Base-by-base conservation (phyloP, 2,329 filamentous ascomycete genomes). In the Claviceps sp. region DNA sequence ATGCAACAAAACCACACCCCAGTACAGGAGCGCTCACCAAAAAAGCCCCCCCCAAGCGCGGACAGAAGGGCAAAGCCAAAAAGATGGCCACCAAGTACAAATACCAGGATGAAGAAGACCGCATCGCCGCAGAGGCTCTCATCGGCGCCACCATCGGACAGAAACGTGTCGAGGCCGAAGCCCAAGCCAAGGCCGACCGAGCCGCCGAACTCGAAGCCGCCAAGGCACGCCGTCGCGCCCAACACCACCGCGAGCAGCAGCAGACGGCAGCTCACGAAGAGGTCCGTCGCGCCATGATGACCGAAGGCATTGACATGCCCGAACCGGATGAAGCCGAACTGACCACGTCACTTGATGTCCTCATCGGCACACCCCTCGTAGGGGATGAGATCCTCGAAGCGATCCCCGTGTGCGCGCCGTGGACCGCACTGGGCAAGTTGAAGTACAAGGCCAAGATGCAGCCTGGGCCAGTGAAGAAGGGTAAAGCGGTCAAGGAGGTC, bases 361-460 rank as follows among this genome's bases (percentile, higher is more conserved):
- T 97, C 26, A 80, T 95, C 1, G 89, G 89, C 16, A 84, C 78
- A 1, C 87, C 90, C 0, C 71, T 88, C 1, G 76, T 82, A 0
- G 89, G 89, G 13, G 93, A 98, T 64, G 88, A 95, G 64, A 84
- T 91, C 39, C 69, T 91, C 8, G 82, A 85, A 59, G 75, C 72
- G 0, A 70, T 85, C 1, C 77, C 80, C 1, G 69, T 85, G 2
- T 85, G 82, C 60, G 82, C 78, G 4, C 82, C 82, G 2, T 85
- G 81, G 74, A 70, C 68, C 24, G 81, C 82, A 1, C 68, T 85
- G 58, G 74, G 69, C 2, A 80, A 78, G 52, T 87, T 85, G 69
- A 96, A 96, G 69, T 97, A 96, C 73, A 94, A 94, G 68, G 87
- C 84, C 51, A 98, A 98, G 73, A 68, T 98, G 60, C 93, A 97